Evolutionary conservation across 208 protist genomes (phyloP), one percentile per base, ranked within the genome.

Genomic region (Wallacemonas sp.): DNA sequence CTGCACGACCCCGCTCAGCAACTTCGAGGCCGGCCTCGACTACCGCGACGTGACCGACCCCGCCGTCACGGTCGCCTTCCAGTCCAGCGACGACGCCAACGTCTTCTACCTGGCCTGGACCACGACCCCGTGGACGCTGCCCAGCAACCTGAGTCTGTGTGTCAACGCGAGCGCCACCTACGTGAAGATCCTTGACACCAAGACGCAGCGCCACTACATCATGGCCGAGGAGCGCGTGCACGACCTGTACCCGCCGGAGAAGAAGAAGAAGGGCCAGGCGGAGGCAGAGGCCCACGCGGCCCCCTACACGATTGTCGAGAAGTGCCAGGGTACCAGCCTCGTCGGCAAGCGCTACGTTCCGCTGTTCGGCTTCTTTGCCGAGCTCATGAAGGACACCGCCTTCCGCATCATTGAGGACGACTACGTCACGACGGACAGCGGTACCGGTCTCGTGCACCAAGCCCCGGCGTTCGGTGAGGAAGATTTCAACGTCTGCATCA

Each of bases 391-490:
- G 42, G 48, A 68, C 14, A 93, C 71, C 18, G 95, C 89, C 23
- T 99, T 99, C 84, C 78, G 79, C 59, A 88, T 99, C 20, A 55
- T 99, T 26, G 44, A 67, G 18, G 99, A 98, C 81, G 65, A 68
- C 8, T 99, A 99, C 79, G 99, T 99, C 36, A 98, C 96, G 26
- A 93, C 92, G 42, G 96, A 98, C 65, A 83, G 70, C 33, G 99
- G 99, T 93, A 99, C 98, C n/a, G 99, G 99, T 82, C 93, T 99
- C 36, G 99, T 99, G 3, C 99, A 99, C 78, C 81, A 95, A 63
- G 99, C 99, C 26, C 99, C 99, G 18, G 97, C 91, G 31, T 99
- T 99, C 86, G 99, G 99, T 89, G 99, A 99, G 84, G 99, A 99
- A 67, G 99, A 99, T 97, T 99, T 97, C 83, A 83, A 92, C 23